Base-by-base conservation (phyloP, 176 grass and related monocot species). In the Areca catechu region DNA sequence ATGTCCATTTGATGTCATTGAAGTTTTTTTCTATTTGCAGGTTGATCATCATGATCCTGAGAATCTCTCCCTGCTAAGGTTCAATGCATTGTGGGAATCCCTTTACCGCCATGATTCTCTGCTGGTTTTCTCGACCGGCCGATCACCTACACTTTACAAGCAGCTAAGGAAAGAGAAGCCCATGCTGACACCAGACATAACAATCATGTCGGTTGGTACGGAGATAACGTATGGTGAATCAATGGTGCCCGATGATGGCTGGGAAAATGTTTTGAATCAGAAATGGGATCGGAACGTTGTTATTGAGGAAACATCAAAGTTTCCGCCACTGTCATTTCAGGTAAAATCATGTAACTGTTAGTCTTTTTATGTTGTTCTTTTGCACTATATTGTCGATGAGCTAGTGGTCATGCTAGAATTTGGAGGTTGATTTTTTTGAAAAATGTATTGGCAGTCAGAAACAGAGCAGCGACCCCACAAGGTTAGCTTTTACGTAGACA, bases 121-220 rank as follows among this genome's bases (percentile, higher is more conserved):
- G 0, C 53, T 97, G 18, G 78, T 97, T 30, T 97, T 97, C 43
- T 97, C 92, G 0, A 97, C 92, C 1, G 92, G 92, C 53, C 82
- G 92, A 58, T 80, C 92, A 0, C 86, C 80, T 0, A 79, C 77
- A 7, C 85, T 89, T 56, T 97, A 97, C 78, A 82, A 74, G 56
- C 55, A 80, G 52, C 65, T 97, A 61, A 77, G 86, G 59, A 82
- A 77, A 51, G 81, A 82, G 21, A 97, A 97, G 47, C 92, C 92
- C 47, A 47, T 97, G 57, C 53, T 97, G 48, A 88, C 83, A 3
- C 92, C 92, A 0, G 92, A 97, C 65, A 85, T 97, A 62, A 91
- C 86, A 17, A 88, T 97, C 58, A 91, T 88, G 83, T 97, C 92
- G 20, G 92, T 97, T 4, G 92, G 92, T 16, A 97, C 86, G 18